Percentiles rank a stretch among this genome's conserved stretches.
These are phyloP conservation scores for Penicillium roqueforti DNA, from an alignment of 495 filamentous ascomycete genomes.

Conservation along the genomic window DNA sequence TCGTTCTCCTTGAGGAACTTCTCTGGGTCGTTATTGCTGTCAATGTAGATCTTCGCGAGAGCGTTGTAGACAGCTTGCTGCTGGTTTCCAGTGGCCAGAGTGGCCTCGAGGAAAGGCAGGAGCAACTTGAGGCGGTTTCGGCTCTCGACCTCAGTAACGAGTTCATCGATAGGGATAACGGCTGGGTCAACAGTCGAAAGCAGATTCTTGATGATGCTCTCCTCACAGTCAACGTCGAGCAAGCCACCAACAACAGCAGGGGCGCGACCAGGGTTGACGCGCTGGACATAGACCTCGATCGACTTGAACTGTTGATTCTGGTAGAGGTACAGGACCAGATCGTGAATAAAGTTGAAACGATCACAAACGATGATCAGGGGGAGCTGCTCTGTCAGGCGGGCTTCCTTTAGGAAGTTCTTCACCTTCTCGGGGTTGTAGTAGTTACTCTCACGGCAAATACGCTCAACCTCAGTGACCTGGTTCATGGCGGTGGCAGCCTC, in stretches of 20 bases:
- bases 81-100: constrained; percentile 84
- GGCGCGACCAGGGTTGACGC: constrained; percentile 89
- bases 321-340: constrained; percentile 95
- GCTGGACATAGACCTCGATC: constrained; percentile 99
- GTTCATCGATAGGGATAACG: constrained; percentile 90
- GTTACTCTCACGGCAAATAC: constrained; percentile 93
- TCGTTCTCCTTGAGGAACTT: constrained; percentile 98
- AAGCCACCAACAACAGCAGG: constrained; percentile 92
- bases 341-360: constrained; percentile 96
- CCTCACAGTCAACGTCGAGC: constrained; percentile 97
- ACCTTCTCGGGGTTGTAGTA: constrained; percentile 95
- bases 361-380: constrained; percentile 99
- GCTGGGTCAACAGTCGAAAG: constrained; percentile 80
- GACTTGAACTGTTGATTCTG: constrained; percentile 99
- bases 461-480: constrained; percentile 92
- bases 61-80: constrained; percentile 98
- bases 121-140: constrained; percentile 95
- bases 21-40: constrained; percentile 98
- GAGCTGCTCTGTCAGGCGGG: constrained; percentile 83
- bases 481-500: constrained; percentile 90
- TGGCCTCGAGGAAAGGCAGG: constrained; percentile 93
- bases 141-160: constrained; percentile 91
- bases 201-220: constrained; percentile 89
- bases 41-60: constrained; percentile 99
- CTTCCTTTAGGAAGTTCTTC: constrained; percentile 99